Conservation (phyloP, 805 yeast genomes). For the Barnettozyma populi region DNA sequence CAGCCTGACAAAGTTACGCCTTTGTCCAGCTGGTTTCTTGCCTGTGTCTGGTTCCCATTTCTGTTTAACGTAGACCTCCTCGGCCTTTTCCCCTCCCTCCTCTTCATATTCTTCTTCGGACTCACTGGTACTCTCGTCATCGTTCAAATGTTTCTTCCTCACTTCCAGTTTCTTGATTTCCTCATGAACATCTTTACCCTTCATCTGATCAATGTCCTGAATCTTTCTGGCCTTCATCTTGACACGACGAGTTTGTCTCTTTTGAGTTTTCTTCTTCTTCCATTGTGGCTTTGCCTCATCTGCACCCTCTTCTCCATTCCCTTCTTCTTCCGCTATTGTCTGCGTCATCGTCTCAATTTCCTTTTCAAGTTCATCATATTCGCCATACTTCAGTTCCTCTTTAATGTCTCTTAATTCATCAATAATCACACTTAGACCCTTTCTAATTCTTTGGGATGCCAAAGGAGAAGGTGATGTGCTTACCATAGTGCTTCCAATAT, state of each 20-base stretch:
- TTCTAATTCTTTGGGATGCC: slow-evolving; percentile 23
- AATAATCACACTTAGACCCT: slow-evolving; percentile 40
- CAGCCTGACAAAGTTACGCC: slow-evolving; percentile 43
- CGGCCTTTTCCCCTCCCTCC: slow-evolving; percentile 20
- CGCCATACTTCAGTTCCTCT: slow-evolving; percentile 24
- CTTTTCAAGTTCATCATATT: slow-evolving; percentile 14
- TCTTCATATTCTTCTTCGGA: slow-evolving; percentile 7
- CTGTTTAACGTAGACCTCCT: slow-evolving; percentile 13
- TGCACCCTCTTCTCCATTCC: slow-evolving; percentile 16
- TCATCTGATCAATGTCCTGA: slow-evolving; percentile 30
- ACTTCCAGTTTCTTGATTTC: neutral
- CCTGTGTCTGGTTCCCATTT: slow-evolving; percentile 28
- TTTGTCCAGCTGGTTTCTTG: slow-evolving; percentile 23
- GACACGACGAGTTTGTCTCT: slow-evolving; percentile 28
- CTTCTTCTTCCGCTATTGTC: slow-evolving; percentile 16
- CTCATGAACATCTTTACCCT: slow-evolving; percentile 11
- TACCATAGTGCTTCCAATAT: neutral
- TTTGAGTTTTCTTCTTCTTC: slow-evolving; percentile 30
- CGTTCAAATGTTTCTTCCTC: neutral
- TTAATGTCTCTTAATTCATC: slow-evolving; percentile 39
- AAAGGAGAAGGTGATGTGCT: slow-evolving; percentile 27
- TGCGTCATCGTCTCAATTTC: slow-evolving; percentile 7
- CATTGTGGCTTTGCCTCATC: slow-evolving; percentile 6
- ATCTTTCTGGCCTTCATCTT: slow-evolving; percentile 22
- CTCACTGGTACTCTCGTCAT: neutral